Conservation (phyloP, 805 yeast species). For the Suhomyces canberraensis region DNA sequence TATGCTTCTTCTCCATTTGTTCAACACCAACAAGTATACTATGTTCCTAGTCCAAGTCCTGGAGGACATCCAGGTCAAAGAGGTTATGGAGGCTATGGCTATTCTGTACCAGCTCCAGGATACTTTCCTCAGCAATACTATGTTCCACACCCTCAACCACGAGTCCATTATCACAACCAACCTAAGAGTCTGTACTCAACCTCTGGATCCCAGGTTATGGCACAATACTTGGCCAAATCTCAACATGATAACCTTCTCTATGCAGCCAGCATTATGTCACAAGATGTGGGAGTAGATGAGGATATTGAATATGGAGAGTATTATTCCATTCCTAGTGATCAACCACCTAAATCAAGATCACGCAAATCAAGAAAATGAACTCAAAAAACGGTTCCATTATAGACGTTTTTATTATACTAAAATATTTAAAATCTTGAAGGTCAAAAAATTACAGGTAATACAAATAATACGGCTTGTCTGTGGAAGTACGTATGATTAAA, state of each 20-base stretch:
- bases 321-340: not conserved
- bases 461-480: too few species aligned
- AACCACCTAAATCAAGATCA: not conserved
- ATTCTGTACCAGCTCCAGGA: constrained; percentile 6
- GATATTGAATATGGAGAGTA: constrained; percentile 8
- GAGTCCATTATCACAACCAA: constrained; percentile 5
- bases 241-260: constrained; percentile 60
- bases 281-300: constrained; percentile 17
- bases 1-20: constrained; percentile 7
- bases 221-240: constrained; percentile 71
- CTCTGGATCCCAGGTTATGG: constrained; percentile 73
- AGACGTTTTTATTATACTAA: not conserved
- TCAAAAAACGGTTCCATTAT: not conserved
- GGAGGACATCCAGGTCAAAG: constrained; percentile 3
- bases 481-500: not conserved
- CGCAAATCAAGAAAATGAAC: not conserved
- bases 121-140: constrained; percentile 9
- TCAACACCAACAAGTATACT: constrained; percentile 11
- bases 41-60: constrained; percentile 6
- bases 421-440: not conserved
- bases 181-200: constrained; percentile 13
- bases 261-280: constrained; percentile 24
- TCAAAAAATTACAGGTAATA: not conserved
- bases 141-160: constrained; percentile 7
- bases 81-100: not conserved